A percentile compares a stretch with the other conserved stretches of the same genome.
Conservation (phyloP, 2,329 filamentous ascomycete species). For the Cryoendolithus antarcticus region DNA sequence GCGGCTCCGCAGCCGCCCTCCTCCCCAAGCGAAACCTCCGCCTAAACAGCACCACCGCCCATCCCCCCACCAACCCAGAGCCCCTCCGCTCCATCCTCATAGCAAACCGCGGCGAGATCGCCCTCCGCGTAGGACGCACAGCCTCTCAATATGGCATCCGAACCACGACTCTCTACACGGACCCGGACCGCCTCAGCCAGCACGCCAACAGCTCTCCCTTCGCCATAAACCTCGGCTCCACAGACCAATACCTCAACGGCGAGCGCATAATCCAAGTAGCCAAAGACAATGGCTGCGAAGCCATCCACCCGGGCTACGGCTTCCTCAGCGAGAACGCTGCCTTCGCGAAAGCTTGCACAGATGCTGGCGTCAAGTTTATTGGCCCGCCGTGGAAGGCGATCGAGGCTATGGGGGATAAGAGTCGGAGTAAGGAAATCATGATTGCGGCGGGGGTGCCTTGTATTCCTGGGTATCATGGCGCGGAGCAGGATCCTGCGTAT, state of each 20-base stretch:
- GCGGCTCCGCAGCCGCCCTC: constrained; percentile 8
- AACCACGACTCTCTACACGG: constrained; percentile 90
- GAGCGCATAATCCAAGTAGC: constrained; percentile 84
- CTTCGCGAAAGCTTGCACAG: constrained; percentile 78
- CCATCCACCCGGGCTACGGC: constrained; percentile 91
- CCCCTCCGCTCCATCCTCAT: constrained; percentile 62
- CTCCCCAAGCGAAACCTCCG: constrained; percentile 10
- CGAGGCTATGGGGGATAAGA: constrained; percentile 83
- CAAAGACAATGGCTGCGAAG: constrained; percentile 73
- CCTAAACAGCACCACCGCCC: constrained; percentile 6
- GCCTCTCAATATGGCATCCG: constrained; percentile 79
- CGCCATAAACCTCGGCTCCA: constrained; percentile 69
- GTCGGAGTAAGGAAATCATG: constrained; percentile 91
- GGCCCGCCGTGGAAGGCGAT: constrained; percentile 72
- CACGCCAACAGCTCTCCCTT: constrained; percentile 78
- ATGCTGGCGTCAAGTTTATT: constrained; percentile 87
- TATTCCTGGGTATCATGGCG: constrained; percentile 88
- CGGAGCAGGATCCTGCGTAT: constrained; percentile 57
- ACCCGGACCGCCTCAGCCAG: constrained; percentile 75
- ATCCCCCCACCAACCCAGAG: constrained; percentile 6
- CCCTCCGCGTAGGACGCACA: constrained; percentile 80
- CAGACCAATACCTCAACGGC: constrained; percentile 83
- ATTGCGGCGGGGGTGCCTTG: constrained; percentile 86
- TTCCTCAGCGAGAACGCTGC: constrained; percentile 86
- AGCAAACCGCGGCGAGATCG: constrained; percentile 94